Evolutionary conservation across 1,139 yeast genomes (phyloP), one percentile per base, ranked within the genome.

Genomic region (Kluyveromyces marxianus): DNA sequence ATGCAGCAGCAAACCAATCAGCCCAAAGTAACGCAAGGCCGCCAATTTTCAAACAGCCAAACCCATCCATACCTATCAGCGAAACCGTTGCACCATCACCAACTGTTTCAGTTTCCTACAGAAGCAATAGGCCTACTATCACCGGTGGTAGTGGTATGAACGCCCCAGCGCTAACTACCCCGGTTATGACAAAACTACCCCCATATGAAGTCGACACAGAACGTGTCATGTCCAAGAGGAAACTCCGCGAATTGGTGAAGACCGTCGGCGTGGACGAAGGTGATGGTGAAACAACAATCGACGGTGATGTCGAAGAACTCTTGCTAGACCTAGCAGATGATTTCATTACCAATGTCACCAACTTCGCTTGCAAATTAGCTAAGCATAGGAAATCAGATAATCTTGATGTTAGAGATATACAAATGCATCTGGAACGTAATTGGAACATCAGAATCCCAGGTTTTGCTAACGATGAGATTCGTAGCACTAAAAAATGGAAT

Each of bases 391-490:
- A 88, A 62, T 79, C 88, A n/a, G 96, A 90, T 51, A 77, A 81
- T 43, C 71, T 92, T 37, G 97, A 92, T 57, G 87, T 86, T 24
- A 81, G 83, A 57, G 98, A 92, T 63, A 78, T 94, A 44, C 98
- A 92, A 66, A 69, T 92, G 48, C 96, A 92, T 63, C 71, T 92
- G 56, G 98, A 94, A 59, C 79, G 90, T 55, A 92, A 90, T 63
- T 92, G 97, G 97, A 90, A 90, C 63, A 87, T 92, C 50, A 77
- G 95, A 55, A 78, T 92, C 29, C 97, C 98, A 0, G 98, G 98
- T 2, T 88, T 82, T 65, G 79, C 95, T 21, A 79, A 88, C 55
- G 98, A 92, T 66, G 97, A 90, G 59, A 83, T 90, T 41, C 75
- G 95, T 56, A 79, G 87, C 51, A 83, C 88, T 26, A 74, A 96